Base-by-base conservation (phyloP, 2,329 filamentous ascomycete species). In the Aspergillus persii region DNA sequence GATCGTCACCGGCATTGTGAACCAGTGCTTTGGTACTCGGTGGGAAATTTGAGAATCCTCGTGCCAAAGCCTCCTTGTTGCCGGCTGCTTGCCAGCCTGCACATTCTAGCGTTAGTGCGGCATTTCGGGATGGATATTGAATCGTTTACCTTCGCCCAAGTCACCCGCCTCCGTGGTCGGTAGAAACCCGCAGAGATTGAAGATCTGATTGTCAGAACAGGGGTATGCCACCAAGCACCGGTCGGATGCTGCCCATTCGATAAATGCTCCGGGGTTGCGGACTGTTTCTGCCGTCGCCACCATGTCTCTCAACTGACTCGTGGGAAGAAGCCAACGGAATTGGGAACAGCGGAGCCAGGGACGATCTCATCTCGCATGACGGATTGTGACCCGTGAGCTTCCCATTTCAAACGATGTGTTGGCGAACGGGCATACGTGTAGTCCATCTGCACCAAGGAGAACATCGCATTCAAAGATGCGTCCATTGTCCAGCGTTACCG, bases 161-260 rank as follows among this genome's bases (percentile, higher is more conserved):
- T 27, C 51, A 1, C 62, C 77, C 79, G 72, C 70, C 15, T 77
- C 74, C 1, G 71, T 74, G 31, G 47, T 81, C 71, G 7, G 83
- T 76, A 65, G 81, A 77, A 53, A 85, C 73, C 56, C 77, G 76
- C 4, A 81, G 74, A 70, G 77, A 58, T 82, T 83, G 54, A 81
- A 66, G 26, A 80, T 55, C 6, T 72, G 73, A 58, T 79, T 79
- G 57, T 80, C 70, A 0, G 72, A 72, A 18, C 79, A 81, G 0
- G 78, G 81, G 62, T 80, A 81, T 26, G 77, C 75, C 2, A 83
- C 76, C 0, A 82, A 66, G 7, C 79, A 69, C 3, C 77, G 71
- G 54, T 82, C 78, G 1, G 67, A 58, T 0, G 66, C 76, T 27
- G 76, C 73, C 62, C 75, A 77, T 66, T 82, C 79, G 3, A 74